Conservation (phyloP, 192 early-diverging fungal genomes). For the Spinellus fusiger region DNA sequence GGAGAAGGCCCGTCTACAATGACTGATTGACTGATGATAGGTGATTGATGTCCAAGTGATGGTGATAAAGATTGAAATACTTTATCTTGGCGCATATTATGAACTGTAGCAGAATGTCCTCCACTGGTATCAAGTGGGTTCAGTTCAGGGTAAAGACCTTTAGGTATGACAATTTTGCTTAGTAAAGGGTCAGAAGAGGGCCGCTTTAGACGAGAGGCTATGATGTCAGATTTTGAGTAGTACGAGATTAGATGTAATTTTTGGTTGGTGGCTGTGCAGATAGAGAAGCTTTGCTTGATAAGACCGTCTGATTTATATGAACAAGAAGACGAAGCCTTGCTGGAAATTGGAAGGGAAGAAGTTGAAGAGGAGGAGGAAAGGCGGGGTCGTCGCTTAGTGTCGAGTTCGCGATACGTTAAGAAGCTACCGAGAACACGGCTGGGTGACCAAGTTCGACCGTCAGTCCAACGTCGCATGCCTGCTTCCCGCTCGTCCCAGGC, state of each 20-base stretch:
- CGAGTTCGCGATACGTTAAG: constrained; percentile 83
- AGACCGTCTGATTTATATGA: constrained; percentile 74
- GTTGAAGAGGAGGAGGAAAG: constrained; percentile 21
- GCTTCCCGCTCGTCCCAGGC: constrained; percentile 89
- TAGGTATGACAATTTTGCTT: constrained; percentile 61
- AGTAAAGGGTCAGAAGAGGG: constrained; percentile 64
- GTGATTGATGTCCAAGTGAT: constrained; percentile 3
- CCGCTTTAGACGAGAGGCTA: constrained; percentile 55
- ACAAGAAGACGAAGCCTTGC: constrained; percentile 28
- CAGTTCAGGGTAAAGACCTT: constrained; percentile 81
- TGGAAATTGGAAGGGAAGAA: constrained; percentile 2
- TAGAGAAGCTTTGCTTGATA: constrained; percentile 85
- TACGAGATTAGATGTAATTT: constrained; percentile 87
- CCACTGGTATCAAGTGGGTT: constrained; percentile 32
- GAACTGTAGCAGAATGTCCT: constrained; percentile 23
- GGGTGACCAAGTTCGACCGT: constrained; percentile 85
- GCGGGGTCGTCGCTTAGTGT: constrained; percentile 54
- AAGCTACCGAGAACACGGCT: constrained; percentile 84
- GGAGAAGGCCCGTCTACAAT: background rate
- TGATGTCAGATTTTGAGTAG: constrained; percentile 78
- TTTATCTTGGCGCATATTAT: constrained; percentile 15
- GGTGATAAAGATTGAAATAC: constrained; percentile 2
- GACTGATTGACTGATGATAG: background rate
- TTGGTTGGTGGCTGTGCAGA: constrained; percentile 72
- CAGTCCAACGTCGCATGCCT: constrained; percentile 91